These are phyloP conservation scores for Toxoplasma gondii DNA, from an alignment of 169 alveolate species.

Conservation along the genomic window DNA sequence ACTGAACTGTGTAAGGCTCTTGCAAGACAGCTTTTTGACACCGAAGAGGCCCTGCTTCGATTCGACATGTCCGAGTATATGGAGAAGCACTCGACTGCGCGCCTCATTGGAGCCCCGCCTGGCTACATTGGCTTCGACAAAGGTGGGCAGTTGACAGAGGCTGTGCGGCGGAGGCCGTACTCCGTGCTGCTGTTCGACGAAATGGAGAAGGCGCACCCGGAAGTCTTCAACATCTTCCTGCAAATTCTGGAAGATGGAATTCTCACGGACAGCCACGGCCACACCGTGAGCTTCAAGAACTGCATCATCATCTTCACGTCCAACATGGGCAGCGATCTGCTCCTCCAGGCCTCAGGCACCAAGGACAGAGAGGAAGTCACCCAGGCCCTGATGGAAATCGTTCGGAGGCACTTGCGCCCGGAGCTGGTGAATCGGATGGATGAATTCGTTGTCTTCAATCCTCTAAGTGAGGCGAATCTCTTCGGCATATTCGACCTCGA, in stretches of 20 bases:
- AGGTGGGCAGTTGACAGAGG: conserved; percentile 91
- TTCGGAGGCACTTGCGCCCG: conserved; percentile 81
- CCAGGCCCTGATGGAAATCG: conserved; percentile 78
- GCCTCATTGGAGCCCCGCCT: conserved; percentile 92
- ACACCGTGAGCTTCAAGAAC: conserved; percentile 86
- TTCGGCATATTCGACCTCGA: conserved; percentile 33
- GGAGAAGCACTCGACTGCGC: conserved; percentile 89
- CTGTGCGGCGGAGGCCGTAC: conserved; percentile 88
- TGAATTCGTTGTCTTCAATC: conserved; percentile 83
- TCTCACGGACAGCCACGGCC: conserved; percentile 86
- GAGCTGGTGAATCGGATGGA: conserved; percentile 88
- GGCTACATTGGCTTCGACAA: conserved; percentile 91
- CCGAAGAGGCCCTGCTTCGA: conserved; percentile 78
- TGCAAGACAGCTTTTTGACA: conserved; percentile 85
- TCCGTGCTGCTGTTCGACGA: conserved; percentile 89
- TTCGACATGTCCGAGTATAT: conserved; percentile 90
- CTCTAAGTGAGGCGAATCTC: conserved; percentile 72
- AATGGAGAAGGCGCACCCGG: conserved; percentile 92
- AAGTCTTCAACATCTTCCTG: conserved; percentile 73
- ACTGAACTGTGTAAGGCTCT: conserved; percentile 90
- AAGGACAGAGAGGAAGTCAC: background rate
- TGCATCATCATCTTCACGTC: conserved; percentile 86
- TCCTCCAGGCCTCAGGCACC: conserved; percentile 77
- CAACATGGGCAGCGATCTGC: conserved; percentile 84
- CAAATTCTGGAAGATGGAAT: conserved; percentile 87